These are phyloP conservation scores for Fomitopsis schrenkii DNA, from an alignment of 1,284 basidiomycete genomes.

Conservation along the genomic window DNA sequence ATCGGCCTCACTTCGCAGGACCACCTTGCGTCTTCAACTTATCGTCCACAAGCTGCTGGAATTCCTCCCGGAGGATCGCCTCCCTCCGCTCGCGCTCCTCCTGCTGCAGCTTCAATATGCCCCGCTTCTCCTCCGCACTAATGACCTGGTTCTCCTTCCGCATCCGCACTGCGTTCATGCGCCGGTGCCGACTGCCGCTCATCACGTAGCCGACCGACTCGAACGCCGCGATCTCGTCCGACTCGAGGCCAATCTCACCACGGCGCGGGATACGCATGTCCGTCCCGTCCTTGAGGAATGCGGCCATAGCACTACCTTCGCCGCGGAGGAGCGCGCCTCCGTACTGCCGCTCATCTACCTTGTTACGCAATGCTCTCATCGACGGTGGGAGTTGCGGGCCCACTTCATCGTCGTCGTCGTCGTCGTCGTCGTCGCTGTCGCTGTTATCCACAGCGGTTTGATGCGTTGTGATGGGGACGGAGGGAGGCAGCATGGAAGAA, in stretches of 20 bases:
- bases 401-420: slow-evolving; percentile 46
- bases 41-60: slow-evolving; percentile 75
- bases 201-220: slow-evolving; percentile 97
- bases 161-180: slow-evolving; percentile 98
- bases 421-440: slow-evolving; percentile 39
- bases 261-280: slow-evolving; percentile 91
- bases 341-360: slow-evolving; percentile 74
- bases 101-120: slow-evolving; percentile 88
- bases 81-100: slow-evolving; percentile 93
- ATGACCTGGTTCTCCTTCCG: slow-evolving; percentile 99
- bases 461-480: slow-evolving; percentile 13
- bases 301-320: slow-evolving; percentile 96
- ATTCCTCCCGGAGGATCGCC: slow-evolving; percentile 70
- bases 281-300: slow-evolving; percentile 87
- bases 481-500: slow-evolving; percentile 24
- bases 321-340: slow-evolving; percentile 87
- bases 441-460: slow-evolving; percentile 1
- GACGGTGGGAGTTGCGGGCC: slow-evolving; percentile 56
- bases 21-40: slow-evolving; percentile 47
- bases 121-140: slow-evolving; percentile 94
- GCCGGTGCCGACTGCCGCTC: slow-evolving; percentile 89
- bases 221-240: slow-evolving; percentile 82
- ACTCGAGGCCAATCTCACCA: slow-evolving; percentile 94
- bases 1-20: slow-evolving; percentile 20
- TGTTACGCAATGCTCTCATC: slow-evolving; percentile 27